Percentiles rank a stretch among this genome's conserved stretches.
Evolutionary conservation across 805 yeast genomes (phyloP).

Genomic region (Pichia phayaonensis): DNA sequence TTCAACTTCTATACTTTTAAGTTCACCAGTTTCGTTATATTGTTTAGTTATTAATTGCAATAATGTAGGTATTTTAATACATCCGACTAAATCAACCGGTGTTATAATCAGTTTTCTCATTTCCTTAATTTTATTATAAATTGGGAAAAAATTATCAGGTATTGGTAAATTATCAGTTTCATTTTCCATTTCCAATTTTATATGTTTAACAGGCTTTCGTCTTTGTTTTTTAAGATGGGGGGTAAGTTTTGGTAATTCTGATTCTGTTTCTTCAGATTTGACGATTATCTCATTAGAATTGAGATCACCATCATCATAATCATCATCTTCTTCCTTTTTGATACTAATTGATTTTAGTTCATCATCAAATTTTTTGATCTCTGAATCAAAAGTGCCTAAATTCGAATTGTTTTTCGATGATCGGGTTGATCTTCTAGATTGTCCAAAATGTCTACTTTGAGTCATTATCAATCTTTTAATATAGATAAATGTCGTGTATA

Average conservation of each 20-base stretch:
- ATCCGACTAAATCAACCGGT: slow-evolving; percentile 87
- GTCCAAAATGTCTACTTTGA: slow-evolving; percentile 9
- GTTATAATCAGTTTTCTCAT: slow-evolving; percentile 65
- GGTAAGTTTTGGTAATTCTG: not conserved
- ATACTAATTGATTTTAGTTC: not conserved
- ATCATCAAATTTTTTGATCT: slow-evolving; percentile 6
- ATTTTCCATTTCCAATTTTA: slow-evolving; percentile 5
- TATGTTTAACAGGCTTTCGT: slow-evolving; percentile 1
- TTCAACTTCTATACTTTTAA: slow-evolving; percentile 1
- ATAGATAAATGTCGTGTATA: not conserved
- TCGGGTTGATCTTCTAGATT: not conserved
- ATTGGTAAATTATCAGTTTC: slow-evolving; percentile 8
- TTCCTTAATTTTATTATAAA: slow-evolving; percentile 51
- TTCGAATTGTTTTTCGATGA: not conserved
- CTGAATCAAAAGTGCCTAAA: slow-evolving; percentile 6
- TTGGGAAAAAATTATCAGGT: slow-evolving; percentile 39
- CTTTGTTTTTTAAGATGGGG: not conserved
- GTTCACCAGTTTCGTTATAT: slow-evolving; percentile 4
- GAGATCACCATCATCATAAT: too few relatives aligned
- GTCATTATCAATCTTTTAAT: slow-evolving; percentile 6
- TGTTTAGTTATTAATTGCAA: slow-evolving; percentile 28
- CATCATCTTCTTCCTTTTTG: not conserved
- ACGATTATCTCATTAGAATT: not conserved
- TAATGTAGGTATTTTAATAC: slow-evolving; percentile 50
- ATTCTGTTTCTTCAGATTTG: not conserved